Evolutionary conservation across 768 basidiomycete species (phyloP).

Genomic region (Mycena galericulata): DNA sequence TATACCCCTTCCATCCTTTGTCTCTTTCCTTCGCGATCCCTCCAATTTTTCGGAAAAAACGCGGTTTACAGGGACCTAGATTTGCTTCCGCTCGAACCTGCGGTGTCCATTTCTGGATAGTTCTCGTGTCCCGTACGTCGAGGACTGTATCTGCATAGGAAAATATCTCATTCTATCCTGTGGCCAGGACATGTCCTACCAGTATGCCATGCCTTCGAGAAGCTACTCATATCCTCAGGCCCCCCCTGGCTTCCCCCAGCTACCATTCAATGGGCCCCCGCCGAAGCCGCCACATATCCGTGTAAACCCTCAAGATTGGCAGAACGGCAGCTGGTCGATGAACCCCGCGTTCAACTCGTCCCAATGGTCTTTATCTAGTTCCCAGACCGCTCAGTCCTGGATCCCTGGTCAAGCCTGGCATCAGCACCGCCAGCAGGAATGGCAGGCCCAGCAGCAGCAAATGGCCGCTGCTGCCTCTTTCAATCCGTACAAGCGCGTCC

Average conservation of each 20-base stretch:
- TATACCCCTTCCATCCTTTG: conserved; percentile 14
- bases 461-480: conserved; percentile 42
- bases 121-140: conserved; percentile 25
- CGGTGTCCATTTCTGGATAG: conserved; percentile 23
- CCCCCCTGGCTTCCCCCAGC: conserved; percentile 32
- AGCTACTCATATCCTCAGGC: conserved; percentile 25
- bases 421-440: conserved; percentile 44
- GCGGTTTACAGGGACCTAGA: not conserved
- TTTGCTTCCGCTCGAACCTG: conserved; percentile 29
- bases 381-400: conserved; percentile 48
- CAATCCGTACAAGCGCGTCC: conserved; percentile 75
- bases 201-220: conserved; percentile 26
- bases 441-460: conserved; percentile 39
- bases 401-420: conserved; percentile 55
- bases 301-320: conserved; percentile 32
- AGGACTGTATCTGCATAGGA: not conserved
- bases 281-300: conserved; percentile 32
- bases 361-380: conserved; percentile 42
- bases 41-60: conserved; percentile 1
- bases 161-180: conserved; percentile 19
- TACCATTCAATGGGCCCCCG: conserved; percentile 32
- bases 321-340: conserved; percentile 32
- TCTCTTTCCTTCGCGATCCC: conserved; percentile 14
- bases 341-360: conserved; percentile 55
- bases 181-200: conserved; percentile 25